These are phyloP conservation scores for Mycena kentingensis DNA, from an alignment of 768 basidiomycete genomes.

Conservation along the genomic window DNA sequence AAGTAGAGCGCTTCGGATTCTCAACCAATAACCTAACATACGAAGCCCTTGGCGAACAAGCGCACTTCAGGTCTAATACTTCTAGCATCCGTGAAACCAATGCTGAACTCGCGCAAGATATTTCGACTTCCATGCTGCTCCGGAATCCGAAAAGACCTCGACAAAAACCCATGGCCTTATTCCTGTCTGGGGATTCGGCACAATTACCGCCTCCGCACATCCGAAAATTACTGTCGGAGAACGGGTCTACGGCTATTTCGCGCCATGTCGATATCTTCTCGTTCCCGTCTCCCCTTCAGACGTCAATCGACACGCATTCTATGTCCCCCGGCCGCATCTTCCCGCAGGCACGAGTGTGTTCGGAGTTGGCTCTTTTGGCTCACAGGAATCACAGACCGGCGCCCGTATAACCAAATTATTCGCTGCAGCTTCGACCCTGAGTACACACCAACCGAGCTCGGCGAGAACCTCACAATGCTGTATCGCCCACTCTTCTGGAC, in stretches of 20 bases:
- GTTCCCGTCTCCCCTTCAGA: slow-evolving; percentile 52
- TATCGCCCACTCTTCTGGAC: slow-evolving; percentile 78
- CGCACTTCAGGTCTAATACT: slow-evolving; percentile 46
- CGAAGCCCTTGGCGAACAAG: slow-evolving; percentile 54
- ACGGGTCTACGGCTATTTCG: slow-evolving; percentile 65
- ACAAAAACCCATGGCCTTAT: slow-evolving; percentile 59
- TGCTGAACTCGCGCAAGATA: slow-evolving; percentile 38
- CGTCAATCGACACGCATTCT: slow-evolving; percentile 57
- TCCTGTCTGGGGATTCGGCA: slow-evolving; percentile 76
- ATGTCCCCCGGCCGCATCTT: slow-evolving; percentile 61
- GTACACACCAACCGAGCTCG: slow-evolving; percentile 46
- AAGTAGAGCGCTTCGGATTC: slow-evolving; percentile 69
- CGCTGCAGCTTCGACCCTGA: slow-evolving; percentile 59
- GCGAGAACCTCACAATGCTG: slow-evolving; percentile 70
- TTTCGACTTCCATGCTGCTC: slow-evolving; percentile 64
- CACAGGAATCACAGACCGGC: slow-evolving; percentile 43
- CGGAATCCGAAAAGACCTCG: slow-evolving; percentile 41
- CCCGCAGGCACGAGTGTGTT: slow-evolving; percentile 48
- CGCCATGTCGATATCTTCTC: slow-evolving; percentile 58
- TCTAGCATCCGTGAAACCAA: not conserved
- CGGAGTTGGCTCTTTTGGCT: not conserved
- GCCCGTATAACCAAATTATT: slow-evolving; percentile 69
- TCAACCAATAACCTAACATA: slow-evolving; percentile 75
- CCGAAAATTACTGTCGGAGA: slow-evolving; percentile 53
- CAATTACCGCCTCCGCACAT: slow-evolving; percentile 52